Base-by-base conservation (phyloP, 164 flowering plant genomes). In the Aristolochia fimbriata region DNA sequence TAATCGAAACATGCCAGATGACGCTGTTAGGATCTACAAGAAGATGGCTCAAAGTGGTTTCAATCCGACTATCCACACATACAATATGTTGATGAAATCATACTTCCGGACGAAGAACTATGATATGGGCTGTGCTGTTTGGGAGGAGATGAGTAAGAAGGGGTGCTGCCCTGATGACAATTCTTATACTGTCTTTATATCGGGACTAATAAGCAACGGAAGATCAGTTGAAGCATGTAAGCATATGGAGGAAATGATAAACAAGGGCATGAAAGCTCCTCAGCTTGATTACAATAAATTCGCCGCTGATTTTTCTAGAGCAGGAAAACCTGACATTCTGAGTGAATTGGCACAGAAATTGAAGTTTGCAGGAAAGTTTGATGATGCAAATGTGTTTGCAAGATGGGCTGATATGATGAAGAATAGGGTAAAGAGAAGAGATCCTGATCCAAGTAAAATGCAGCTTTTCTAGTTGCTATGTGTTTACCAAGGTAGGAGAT, bases 101-200 rank as follows among this genome's bases (percentile, higher is more conserved):
- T 88, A 65, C 61, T 86, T 93, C 60, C 60, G 59, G 16, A 48
- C 59, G 4, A 76, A 78, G 70, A 73, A 93, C 58, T 75, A 73
- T 55, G 86, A 80, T 30, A 80, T 78, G 88, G 92, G 87, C 17
- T 55, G 56, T 56, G 84, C 74, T n/a, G 77, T 82, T 57, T 90
- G 95, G 96, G 83, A 85, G 30, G 99, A 90, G 77, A 90, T 90
- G 95, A 59, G 16, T 17, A 62, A 31, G 55, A 90, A 68, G 33
- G 96, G 96, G n/a, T 77, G 79, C 64, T 86, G 88, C 67, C 96
- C 93, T 41, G 91, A 93, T 74, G 97, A 90, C 37, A 90, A 90
- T 63, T 80, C 97, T 17, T 88, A 87, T 62, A 82, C 76, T 4
- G 86, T 93, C 51, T 66, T 86, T 60, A 83, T 88, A 41, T 75